A percentile compares a stretch with the other conserved stretches of the same genome.
phyloP scores from a whole-genome alignment of 345 rosid genomes.

The Hibiscus mutabilis region DNA sequence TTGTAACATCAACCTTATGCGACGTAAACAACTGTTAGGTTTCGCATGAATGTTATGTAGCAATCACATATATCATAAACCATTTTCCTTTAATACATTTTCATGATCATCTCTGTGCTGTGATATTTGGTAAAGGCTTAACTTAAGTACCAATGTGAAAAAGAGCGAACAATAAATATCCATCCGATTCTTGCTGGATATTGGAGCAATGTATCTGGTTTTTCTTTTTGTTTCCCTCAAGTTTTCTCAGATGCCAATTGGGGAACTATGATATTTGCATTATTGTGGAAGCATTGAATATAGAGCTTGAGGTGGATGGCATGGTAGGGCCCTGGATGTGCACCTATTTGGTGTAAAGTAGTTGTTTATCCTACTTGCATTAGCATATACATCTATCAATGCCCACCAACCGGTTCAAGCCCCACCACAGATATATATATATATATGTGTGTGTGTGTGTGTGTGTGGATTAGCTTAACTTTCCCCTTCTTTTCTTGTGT shows the following conservation, averaged over 20 bases:
- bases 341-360: conserved; percentile 24
- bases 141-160: no score
- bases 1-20: neutral
- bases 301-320: neutral
- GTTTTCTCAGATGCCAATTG: neutral
- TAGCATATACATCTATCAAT: neutral
- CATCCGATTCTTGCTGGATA: neutral
- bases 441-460: no score
- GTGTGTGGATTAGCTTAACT: neutral
- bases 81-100: neutral
- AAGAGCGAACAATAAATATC: neutral
- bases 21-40: neutral
- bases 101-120: neutral
- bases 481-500: neutral
- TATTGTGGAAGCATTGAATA: neutral
- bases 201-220: neutral
- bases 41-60: neutral
- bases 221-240: neutral
- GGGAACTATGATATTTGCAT: neutral
- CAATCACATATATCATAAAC: neutral
- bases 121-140: neutral
- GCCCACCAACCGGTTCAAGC: conserved; percentile 18
- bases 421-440: conserved; percentile 24
- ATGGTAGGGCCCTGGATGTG: conserved; percentile 23
- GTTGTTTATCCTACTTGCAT: conserved; percentile 17